Evolutionary conservation across 192 early-diverging fungal genomes (phyloP), one percentile per base, ranked within the genome.

Genomic region (Polychytrium aggregatum): DNA sequence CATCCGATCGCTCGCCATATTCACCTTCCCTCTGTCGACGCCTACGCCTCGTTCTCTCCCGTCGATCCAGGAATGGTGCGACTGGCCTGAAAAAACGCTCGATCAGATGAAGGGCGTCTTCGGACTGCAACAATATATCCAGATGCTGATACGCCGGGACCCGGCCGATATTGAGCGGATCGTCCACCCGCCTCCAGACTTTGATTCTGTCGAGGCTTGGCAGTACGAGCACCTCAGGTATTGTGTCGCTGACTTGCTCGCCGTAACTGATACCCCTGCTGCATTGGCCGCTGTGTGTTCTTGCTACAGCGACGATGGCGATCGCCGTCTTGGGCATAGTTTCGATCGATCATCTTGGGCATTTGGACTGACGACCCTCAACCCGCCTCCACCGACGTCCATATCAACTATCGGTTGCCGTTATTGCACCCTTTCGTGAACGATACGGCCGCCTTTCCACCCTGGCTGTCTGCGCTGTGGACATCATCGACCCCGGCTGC

Each of bases 171-270:
- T 87, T 11, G 71, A 79, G 11, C 30, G 21, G 2, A 56, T 92
- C 13, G 73, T 87, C 0, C 43, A 67, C 7, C 44, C 81, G 29
- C 93, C 90, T 0, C 29, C 52, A 14, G 74, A 68, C 7, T 62
- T 81, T 11, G 83, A 85, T n/a, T n/a, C n/a, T 46, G 39, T 51
- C 13, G 50, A 76, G 20, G 51, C 79, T 1, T 97, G 93, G 93
- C 83, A 86, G 38, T 90, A 85, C 55, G 90, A 94, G 56, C 91
- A 93, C 52, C 64, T 94, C 53, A 73, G 90, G 79, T 88, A 62
- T 26, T 38, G 29, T 27, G 6, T 3, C 4, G 26, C 20, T 14
- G 16, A 48, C 24, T 22, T 22, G 26, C 17, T 14, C 24, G 22
- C 21, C 13, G 16, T n/a, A 20, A 52, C 30, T 20, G 14, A 52